Evolutionary conservation across 169 alveolate genomes (phyloP).

Genomic region (Condylostoma magnum): DNA sequence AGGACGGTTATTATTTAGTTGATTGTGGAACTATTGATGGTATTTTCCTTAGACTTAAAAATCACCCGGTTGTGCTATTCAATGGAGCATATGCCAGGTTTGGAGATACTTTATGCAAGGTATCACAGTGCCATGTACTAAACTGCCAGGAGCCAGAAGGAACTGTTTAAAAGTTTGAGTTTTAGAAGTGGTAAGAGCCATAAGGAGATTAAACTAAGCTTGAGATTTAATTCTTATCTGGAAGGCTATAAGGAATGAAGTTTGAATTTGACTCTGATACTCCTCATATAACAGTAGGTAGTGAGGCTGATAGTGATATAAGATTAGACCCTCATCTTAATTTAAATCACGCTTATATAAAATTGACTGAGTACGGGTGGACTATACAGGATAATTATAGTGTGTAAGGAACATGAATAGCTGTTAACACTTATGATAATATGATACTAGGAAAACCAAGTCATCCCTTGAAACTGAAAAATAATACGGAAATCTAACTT

Average conservation of each 20-base stretch:
- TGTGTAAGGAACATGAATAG: constrained; percentile 8
- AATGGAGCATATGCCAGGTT: neutral
- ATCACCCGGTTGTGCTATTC: neutral
- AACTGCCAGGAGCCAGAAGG: too few relatives aligned
- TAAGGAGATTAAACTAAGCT: neutral
- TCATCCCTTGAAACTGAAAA: neutral
- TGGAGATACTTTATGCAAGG: neutral
- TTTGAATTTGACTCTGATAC: neutral
- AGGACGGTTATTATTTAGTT: constrained; percentile 16
- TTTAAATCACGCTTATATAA: constrained; percentile 6
- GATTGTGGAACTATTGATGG: neutral
- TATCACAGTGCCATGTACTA: neutral
- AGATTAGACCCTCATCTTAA: neutral
- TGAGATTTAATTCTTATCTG: neutral
- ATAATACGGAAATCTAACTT: neutral
- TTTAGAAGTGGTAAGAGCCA: neutral
- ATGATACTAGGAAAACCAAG: neutral
- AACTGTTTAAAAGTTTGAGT: too few relatives aligned
- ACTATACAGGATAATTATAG: neutral
- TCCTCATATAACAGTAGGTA: neutral
- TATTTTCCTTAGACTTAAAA: neutral
- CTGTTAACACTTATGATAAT: constrained; percentile 7
- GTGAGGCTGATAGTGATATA: neutral
- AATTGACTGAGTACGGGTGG: constrained; percentile 10
- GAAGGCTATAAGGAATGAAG: neutral